phyloP scores from a whole-genome alignment of 352 stramenopile species.

The Thraustotheca clavata region DNA sequence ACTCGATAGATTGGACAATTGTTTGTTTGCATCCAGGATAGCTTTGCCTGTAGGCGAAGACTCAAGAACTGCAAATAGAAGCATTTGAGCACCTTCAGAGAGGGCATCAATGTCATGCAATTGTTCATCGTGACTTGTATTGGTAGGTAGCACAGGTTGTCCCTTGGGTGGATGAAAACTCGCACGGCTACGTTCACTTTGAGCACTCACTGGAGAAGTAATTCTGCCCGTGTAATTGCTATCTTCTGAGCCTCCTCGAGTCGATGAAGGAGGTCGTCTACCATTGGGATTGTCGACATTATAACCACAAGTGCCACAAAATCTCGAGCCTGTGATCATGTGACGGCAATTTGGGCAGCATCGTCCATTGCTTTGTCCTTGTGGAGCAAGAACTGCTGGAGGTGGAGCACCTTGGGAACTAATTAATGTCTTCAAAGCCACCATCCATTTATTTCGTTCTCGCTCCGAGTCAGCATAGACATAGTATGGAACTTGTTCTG shows the following conservation, averaged over 20 bases:
- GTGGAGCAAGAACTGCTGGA: background rate
- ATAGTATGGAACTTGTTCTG: slow-evolving; percentile 21
- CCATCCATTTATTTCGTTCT: slow-evolving; percentile 22
- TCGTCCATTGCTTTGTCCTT: background rate
- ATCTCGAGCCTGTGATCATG: slow-evolving; percentile 12
- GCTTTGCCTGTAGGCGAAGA: background rate
- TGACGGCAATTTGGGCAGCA: slow-evolving; percentile 18
- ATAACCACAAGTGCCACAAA: slow-evolving; percentile 12
- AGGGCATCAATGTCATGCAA: background rate
- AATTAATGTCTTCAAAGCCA: slow-evolving; percentile 11
- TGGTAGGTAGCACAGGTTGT: background rate
- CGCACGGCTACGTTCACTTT: background rate
- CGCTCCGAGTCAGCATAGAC: slow-evolving; percentile 18
- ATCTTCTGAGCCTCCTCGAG: background rate
- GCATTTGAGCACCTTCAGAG: slow-evolving; percentile 5
- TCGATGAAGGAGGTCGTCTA: background rate
- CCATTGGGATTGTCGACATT: slow-evolving; percentile 8
- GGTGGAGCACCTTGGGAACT: background rate
- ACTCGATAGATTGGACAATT: background rate
- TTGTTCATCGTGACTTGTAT: background rate
- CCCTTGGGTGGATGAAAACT: background rate
- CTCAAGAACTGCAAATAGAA: slow-evolving; percentile 17
- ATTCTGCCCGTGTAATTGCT: background rate
- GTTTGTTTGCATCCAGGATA: background rate
- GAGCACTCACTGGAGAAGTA: background rate